phyloP scores from a whole-genome alignment of 805 yeast species.

The Clavispora santaluciae region DNA sequence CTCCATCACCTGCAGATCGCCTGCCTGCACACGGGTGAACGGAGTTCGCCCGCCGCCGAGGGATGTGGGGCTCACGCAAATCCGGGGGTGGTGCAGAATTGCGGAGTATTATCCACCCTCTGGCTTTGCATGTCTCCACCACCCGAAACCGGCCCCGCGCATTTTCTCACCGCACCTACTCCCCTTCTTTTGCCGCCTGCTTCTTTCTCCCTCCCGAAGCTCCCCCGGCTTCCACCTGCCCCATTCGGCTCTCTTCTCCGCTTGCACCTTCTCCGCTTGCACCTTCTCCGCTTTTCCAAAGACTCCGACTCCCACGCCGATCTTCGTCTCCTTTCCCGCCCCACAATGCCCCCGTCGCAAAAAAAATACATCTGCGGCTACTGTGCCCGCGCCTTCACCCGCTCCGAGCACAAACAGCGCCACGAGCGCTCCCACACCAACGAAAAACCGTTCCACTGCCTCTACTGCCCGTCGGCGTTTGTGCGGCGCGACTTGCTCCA shows the following conservation, averaged over 20 bases:
- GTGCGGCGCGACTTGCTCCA: slow-evolving; percentile 75
- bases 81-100: not conserved
- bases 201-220: too few relatives aligned
- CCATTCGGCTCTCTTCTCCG: too few relatives aligned
- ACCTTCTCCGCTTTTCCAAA: too few relatives aligned
- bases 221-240: too few relatives aligned
- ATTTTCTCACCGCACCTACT: not conserved
- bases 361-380: slow-evolving; percentile 72
- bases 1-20: too few relatives aligned
- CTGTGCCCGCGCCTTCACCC: slow-evolving; percentile 75
- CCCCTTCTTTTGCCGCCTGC: too few relatives aligned
- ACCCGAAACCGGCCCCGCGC: too few relatives aligned
- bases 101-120: slow-evolving; percentile 4
- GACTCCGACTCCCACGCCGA: not conserved
- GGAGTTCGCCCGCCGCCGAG: slow-evolving; percentile 1
- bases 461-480: slow-evolving; percentile 64
- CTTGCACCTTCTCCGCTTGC: too few relatives aligned
- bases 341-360: slow-evolving; percentile 28
- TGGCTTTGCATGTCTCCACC: too few relatives aligned
- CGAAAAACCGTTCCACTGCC: slow-evolving; percentile 74
- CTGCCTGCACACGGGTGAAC: slow-evolving; percentile 1
- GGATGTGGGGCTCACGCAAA: slow-evolving; percentile 3
- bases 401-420: slow-evolving; percentile 72
- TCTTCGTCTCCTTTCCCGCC: not conserved
- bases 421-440: slow-evolving; percentile 80